Evolutionary conservation across 2,329 filamentous ascomycete genomes (phyloP), one percentile per base, ranked within the genome.

Genomic region (Neonectria ditissima): DNA sequence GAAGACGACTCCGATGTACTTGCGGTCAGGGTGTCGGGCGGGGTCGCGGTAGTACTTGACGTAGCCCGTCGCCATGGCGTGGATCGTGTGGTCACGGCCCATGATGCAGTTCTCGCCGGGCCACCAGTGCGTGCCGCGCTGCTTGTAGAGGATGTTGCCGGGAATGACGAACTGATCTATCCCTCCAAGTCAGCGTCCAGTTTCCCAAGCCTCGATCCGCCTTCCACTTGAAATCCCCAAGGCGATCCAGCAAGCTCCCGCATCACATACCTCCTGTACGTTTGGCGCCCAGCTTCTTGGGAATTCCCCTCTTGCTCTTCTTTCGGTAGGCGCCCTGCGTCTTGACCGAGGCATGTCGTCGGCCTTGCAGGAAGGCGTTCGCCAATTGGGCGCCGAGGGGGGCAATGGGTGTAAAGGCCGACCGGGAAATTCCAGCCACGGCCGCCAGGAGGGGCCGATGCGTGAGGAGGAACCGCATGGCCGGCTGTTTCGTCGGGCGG

Each of bases 21-120:
- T 93, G 65, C 94, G 88, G 70, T 93, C 92, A 1, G 94, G 92
- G 79, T 98, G 93, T 63, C 84, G 86, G 32, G 86, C 80, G 0
- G 94, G 94, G 77, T 99, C 95, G 76, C 91, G 89, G 85, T 99
- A 99, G 87, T 97, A 99, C 73, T 96, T 94, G 65, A 99, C 96
- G 80, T 97, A 99, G 68, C 96, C 96, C 4, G 91, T 86, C 59
- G 91, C 88, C 63, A 89, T 90, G 56, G 96, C 90, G 80, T 92
- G 97, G 77, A 99, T 97, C 54, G 95, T 98, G 83, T 98, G 96
- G 79, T 99, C 94, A 65, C 96, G 91, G 54, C 96, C 96, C 84
- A 98, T 95, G 73, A 90, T 92, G 79, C 92, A 93, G 81, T 99
- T 98, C 78, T 98, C 96, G 74, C 96, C 96, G 1, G 96, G 91